Percentiles rank a stretch among this genome's conserved stretches.
Conservation (phyloP, 2,329 filamentous ascomycete genomes). For the Fusarium sp. region DNA sequence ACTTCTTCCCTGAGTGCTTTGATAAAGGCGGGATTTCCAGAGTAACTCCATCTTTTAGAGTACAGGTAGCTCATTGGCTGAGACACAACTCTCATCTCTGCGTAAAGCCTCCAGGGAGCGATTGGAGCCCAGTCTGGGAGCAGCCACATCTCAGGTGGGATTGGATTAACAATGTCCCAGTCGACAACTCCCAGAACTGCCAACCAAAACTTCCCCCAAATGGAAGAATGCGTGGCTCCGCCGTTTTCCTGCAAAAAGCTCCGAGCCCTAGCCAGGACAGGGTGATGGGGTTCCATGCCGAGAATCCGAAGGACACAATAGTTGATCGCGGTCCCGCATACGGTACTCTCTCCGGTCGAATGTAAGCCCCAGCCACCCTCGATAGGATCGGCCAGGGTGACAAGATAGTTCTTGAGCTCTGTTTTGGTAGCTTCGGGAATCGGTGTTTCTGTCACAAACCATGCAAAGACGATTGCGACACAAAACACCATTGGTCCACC, state of each 20-base stretch:
- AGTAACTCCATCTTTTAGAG: slow-evolving; percentile 84
- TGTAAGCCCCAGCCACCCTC: slow-evolving; percentile 98
- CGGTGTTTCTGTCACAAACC: slow-evolving; percentile 89
- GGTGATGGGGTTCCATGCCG: slow-evolving; percentile 86
- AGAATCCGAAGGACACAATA: slow-evolving; percentile 86
- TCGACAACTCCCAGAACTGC: slow-evolving; percentile 84
- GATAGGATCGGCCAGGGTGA: slow-evolving; percentile 83
- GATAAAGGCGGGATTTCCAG: slow-evolving; percentile 73
- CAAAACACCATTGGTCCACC: slow-evolving; percentile 96
- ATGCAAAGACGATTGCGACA: slow-evolving; percentile 85
- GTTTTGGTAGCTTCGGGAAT: slow-evolving; percentile 85
- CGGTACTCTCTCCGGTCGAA: slow-evolving; percentile 91
- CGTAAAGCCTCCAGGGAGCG: slow-evolving; percentile 95
- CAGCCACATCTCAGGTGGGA: slow-evolving; percentile 93
- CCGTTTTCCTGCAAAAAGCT: slow-evolving; percentile 86
- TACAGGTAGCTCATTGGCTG: slow-evolving; percentile 75
- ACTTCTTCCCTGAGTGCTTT: slow-evolving; percentile 83
- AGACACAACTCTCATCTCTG: slow-evolving; percentile 80
- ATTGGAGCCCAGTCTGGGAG: slow-evolving; percentile 91
- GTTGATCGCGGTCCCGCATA: slow-evolving; percentile 91
- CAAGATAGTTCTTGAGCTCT: slow-evolving; percentile 93
- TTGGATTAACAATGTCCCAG: slow-evolving; percentile 95
- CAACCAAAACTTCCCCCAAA: slow-evolving; percentile 97
- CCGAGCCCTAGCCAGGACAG: slow-evolving; percentile 86
- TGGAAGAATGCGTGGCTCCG: slow-evolving; percentile 86